Evolutionary conservation across 148 eudicot species (phyloP).

Genomic region (Rhododendron kiyosumense): DNA sequence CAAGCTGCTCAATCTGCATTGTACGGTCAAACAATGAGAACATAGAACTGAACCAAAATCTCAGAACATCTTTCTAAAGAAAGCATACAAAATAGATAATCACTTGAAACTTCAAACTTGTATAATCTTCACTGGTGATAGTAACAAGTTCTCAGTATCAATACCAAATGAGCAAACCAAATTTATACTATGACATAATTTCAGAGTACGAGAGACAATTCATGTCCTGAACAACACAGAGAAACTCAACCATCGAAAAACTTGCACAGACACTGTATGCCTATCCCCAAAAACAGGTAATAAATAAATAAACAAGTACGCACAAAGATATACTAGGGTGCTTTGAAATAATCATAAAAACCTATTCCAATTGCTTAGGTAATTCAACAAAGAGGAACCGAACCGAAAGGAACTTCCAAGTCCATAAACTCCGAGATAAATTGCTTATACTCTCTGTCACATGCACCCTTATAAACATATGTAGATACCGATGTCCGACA

Average conservation of each 20-base stretch:
- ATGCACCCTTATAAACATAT: background rate
- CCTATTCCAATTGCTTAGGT: background rate
- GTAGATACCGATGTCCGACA: background rate
- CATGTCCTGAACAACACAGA: background rate
- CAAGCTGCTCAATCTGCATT: conserved; percentile 69
- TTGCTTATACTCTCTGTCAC: background rate
- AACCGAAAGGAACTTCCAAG: background rate
- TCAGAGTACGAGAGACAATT: background rate
- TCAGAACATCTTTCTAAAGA: background rate
- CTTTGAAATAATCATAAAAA: background rate
- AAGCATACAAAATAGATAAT: background rate
- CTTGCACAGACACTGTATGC: background rate
- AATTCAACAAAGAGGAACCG: background rate
- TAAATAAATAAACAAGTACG: background rate
- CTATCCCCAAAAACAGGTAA: background rate
- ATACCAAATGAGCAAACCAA: background rate
- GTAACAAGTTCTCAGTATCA: background rate
- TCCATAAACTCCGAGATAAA: background rate
- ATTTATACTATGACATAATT: background rate
- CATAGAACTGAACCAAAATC: background rate
- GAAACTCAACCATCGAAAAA: background rate
- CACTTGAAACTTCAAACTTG: background rate
- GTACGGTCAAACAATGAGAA: conserved; percentile 1
- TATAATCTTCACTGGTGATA: background rate
- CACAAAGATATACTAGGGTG: background rate